phyloP scores from a whole-genome alignment of 768 basidiomycete genomes.

The Psilocybe sp. region DNA sequence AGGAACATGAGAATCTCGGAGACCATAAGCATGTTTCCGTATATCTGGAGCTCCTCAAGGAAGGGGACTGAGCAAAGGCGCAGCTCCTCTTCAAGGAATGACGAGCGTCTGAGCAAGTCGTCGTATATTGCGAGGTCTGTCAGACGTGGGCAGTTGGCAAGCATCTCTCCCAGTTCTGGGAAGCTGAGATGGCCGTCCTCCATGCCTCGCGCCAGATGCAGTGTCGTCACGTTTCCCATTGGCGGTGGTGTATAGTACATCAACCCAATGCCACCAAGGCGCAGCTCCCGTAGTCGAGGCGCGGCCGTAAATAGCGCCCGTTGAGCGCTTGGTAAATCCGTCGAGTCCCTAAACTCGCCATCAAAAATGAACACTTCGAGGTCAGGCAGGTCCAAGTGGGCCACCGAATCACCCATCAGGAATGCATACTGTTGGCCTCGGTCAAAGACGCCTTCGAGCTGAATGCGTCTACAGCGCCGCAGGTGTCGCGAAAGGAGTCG shows the following conservation, averaged over 20 bases:
- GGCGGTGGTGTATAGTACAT: not conserved
- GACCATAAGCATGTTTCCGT: slow-evolving; percentile 15
- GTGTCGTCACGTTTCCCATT: not conserved
- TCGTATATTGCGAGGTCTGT: slow-evolving; percentile 12
- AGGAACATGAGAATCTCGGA: slow-evolving; percentile 16
- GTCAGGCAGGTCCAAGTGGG: slow-evolving; percentile 2
- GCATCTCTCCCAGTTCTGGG: slow-evolving; percentile 2
- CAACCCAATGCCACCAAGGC: slow-evolving; percentile 8
- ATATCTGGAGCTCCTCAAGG: slow-evolving; percentile 9
- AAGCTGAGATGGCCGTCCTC: slow-evolving; percentile 2
- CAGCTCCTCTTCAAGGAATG: not conserved
- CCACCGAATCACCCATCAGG: too few relatives aligned
- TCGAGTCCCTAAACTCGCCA: not conserved
- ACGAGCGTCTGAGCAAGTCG: slow-evolving; percentile 8
- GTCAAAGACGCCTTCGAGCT: too few relatives aligned
- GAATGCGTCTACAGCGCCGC: too few relatives aligned
- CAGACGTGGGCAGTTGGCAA: slow-evolving; percentile 5
- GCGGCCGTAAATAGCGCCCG: slow-evolving; percentile 2
- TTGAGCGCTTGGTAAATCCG: not conserved
- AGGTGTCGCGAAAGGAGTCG: too few relatives aligned
- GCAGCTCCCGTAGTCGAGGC: slow-evolving; percentile 4
- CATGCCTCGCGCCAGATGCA: slow-evolving; percentile 8
- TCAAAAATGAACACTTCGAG: slow-evolving; percentile 9
- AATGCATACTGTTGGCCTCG: too few relatives aligned
- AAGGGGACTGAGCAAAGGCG: not conserved